Evolutionary conservation across 352 stramenopile genomes (phyloP).

Genomic region (Phytophthora cactorum): DNA sequence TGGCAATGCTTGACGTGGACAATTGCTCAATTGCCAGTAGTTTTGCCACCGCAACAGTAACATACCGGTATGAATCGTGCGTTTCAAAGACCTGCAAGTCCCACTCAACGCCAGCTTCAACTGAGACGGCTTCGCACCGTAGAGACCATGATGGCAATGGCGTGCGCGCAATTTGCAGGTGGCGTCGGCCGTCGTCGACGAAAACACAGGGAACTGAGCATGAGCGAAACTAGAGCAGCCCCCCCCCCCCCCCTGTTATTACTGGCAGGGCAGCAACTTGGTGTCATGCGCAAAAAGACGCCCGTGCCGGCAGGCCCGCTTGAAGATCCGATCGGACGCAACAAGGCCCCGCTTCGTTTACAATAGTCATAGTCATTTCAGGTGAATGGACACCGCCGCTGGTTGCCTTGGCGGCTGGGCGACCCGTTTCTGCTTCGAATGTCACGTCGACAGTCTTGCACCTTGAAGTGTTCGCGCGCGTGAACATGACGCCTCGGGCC

Average conservation of each 20-base stretch:
- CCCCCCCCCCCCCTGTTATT: too few relatives aligned
- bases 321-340: slow-evolving; percentile 10
- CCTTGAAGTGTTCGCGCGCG: slow-evolving; percentile 23
- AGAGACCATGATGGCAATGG: slow-evolving; percentile 8
- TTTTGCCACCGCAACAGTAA: background rate
- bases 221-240: background rate
- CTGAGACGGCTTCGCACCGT: slow-evolving; percentile 21
- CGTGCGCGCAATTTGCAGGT: background rate
- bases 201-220: background rate
- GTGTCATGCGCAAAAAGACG: background rate
- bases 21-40: too few relatives aligned
- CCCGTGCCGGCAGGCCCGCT: slow-evolving; percentile 3
- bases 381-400: slow-evolving; percentile 2
- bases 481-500: slow-evolving; percentile 24
- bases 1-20: too few relatives aligned
- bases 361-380: too few relatives aligned
- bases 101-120: slow-evolving; percentile 29
- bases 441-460: slow-evolving; percentile 27
- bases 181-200: background rate
- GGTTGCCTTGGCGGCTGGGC: background rate
- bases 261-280: too few relatives aligned
- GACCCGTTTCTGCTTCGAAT: slow-evolving; percentile 6
- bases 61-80: slow-evolving; percentile 2
- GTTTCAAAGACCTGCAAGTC: slow-evolving; percentile 3
- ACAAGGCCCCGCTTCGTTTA: slow-evolving; percentile 1